phyloP scores from a whole-genome alignment of 208 protist genomes.

The Porcisia hertigi region DNA sequence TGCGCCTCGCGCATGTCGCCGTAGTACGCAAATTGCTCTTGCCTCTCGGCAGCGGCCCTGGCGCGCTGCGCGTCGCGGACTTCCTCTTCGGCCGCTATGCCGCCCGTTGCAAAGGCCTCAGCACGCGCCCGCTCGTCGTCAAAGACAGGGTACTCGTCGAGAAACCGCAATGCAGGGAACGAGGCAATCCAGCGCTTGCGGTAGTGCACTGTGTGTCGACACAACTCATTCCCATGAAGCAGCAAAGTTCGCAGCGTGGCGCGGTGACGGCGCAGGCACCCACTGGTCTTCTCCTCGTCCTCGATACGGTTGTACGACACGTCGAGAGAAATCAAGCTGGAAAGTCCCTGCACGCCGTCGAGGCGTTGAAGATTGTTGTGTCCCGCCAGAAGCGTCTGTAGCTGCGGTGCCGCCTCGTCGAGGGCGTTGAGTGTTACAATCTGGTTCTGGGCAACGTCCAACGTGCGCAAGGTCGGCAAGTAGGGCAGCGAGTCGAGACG shows the following conservation, averaged over 20 bases:
- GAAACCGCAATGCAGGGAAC: slow-evolving; percentile 54
- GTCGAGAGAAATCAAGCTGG: slow-evolving; percentile 50
- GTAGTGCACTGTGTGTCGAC: slow-evolving; percentile 54
- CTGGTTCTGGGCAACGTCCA: slow-evolving; percentile 90
- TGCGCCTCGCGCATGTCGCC: slow-evolving; percentile 21
- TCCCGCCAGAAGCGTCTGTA: slow-evolving; percentile 62
- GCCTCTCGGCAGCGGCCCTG: slow-evolving; percentile 24
- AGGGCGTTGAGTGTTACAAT: slow-evolving; percentile 50
- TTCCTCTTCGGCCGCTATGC: slow-evolving; percentile 42
- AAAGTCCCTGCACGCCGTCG: slow-evolving; percentile 13
- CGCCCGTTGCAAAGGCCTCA: slow-evolving; percentile 65
- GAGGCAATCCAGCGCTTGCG: slow-evolving; percentile 77
- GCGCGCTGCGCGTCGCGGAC: slow-evolving; percentile 32
- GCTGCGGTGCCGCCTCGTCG: slow-evolving; percentile 29
- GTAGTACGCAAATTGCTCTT: slow-evolving; percentile 50
- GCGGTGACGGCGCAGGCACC: slow-evolving; percentile 18
- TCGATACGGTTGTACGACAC: slow-evolving; percentile 64
- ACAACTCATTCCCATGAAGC: slow-evolving; percentile 81
- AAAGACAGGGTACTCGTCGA: slow-evolving; percentile 79
- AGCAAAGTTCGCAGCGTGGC: slow-evolving; percentile 68
- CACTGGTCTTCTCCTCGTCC: slow-evolving; percentile 34
- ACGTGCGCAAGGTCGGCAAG: slow-evolving; percentile 55
- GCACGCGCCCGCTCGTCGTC: slow-evolving; percentile 67
- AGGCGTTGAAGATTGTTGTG: slow-evolving; percentile 48
- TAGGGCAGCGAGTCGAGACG: slow-evolving; percentile 62